phyloP scores from a whole-genome alignment of 176 grass and related monocot species.

The Oryza glumipatula region DNA sequence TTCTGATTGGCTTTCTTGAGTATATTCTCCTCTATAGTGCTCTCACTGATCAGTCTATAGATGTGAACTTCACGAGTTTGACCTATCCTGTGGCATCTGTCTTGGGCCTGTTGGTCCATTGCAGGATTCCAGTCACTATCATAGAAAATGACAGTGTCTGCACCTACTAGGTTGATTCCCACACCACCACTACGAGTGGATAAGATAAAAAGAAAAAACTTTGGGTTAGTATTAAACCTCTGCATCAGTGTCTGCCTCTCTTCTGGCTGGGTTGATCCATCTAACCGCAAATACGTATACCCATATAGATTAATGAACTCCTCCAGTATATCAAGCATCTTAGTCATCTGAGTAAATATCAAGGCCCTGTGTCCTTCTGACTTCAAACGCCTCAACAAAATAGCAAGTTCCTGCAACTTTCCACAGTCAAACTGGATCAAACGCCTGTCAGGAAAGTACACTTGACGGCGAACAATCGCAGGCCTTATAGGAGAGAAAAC shows the following conservation, averaged over 20 bases:
- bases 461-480: slow-evolving; percentile 90
- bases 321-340: slow-evolving; percentile 99
- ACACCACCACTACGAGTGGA: slow-evolving; percentile 98
- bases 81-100: slow-evolving; percentile 98
- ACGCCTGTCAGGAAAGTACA: slow-evolving; percentile 98
- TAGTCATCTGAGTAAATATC: slow-evolving; percentile 99
- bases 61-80: slow-evolving; percentile 99
- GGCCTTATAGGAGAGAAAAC: slow-evolving; percentile 73
- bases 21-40: slow-evolving; percentile 99
- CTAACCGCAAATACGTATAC: slow-evolving; percentile 92
- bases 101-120: slow-evolving; percentile 99
- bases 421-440: slow-evolving; percentile 99
- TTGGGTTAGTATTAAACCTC: slow-evolving; percentile 96
- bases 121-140: slow-evolving; percentile 99
- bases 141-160: slow-evolving; percentile 99
- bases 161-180: slow-evolving; percentile 95
- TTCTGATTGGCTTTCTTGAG: slow-evolving; percentile 99
- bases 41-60: slow-evolving; percentile 93
- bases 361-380: slow-evolving; percentile 91
- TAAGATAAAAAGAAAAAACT: slow-evolving; percentile 97
- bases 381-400: slow-evolving; percentile 81
- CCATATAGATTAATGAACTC: slow-evolving; percentile 99
- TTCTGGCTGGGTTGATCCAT: slow-evolving; percentile 96
- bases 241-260: slow-evolving; percentile 98
- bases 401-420: slow-evolving; percentile 93